Base-by-base conservation (phyloP, 192 early-diverging fungal genomes). In the Kickxella alabastrina region DNA sequence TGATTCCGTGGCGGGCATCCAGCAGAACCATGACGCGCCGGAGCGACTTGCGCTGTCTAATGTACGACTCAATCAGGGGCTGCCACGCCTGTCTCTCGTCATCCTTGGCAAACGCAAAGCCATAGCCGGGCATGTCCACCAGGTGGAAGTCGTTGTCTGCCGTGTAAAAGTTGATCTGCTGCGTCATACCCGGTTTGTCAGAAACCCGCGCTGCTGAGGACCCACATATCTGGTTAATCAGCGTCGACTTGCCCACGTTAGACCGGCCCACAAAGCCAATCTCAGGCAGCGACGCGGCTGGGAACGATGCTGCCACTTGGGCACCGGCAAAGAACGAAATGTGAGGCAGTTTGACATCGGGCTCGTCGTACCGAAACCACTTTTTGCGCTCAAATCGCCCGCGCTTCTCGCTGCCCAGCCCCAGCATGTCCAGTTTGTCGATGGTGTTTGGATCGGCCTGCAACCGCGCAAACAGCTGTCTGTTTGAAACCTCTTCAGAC, bases 41-140 rank as follows among this genome's bases (percentile, higher is more conserved):
- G 17, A 90, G 61, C 1, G 73, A 62, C 46, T 69, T 72, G 40
- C 86, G 80, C 10, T 72, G 36, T 12, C 65, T 43, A 13, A 88
- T 57, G 52, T 87, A 90, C 15, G 65, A 65, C 54, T 86, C 85
- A 38, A 90, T 88, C 77, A 90, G 35, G 26, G 81, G 63, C 56
- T 54, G 54, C 88, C 88, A 90, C 19, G 56, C 29, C 23, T 49
- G 15, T 22, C 68, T 52, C 17, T 70, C 59, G 29, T 77, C 78
- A n/a, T 87, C 83, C 34, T 88, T 82, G 19, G 76, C 85, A 68
- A 79, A 86, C 3, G 88, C 88, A 68, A 90, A 90, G 24, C 88
- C 88, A 59, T 88, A 88, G 38, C 88, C 88, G 6, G 88, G 88
- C 88, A 90, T 88, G 56, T 90, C 88, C 3, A 88, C 78, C 42